Evolutionary conservation across 208 protist species (phyloP).

Genomic region (Acanthamoeba healyi): DNA sequence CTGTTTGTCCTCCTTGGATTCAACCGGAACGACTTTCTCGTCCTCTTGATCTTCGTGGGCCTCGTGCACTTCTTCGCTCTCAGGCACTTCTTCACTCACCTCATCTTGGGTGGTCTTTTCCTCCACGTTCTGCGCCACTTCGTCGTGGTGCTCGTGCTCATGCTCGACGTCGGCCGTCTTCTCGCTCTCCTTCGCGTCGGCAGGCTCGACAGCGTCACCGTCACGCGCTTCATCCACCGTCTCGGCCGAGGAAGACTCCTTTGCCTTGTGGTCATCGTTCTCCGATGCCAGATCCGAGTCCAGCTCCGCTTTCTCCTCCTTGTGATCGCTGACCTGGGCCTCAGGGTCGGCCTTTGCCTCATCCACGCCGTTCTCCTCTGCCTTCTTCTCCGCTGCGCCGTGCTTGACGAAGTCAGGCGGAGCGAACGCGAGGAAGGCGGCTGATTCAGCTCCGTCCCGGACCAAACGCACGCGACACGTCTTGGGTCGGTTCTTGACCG

Average conservation of each 20-base stretch:
- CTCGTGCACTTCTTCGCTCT: neutral
- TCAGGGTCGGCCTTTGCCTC: neutral
- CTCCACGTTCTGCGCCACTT: neutral
- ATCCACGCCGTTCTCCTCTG: neutral
- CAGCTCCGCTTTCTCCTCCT: neutral
- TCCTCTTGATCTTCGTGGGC: neutral
- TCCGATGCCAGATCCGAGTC: too few species aligned
- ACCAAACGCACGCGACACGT: neutral
- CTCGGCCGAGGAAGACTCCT: too few species aligned
- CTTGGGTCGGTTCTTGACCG: conserved; percentile 27
- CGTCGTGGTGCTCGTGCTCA: neutral
- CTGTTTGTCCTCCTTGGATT: neutral
- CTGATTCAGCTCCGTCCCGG: neutral
- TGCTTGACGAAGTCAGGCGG: neutral
- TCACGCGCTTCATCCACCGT: too few species aligned
- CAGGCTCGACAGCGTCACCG: too few species aligned
- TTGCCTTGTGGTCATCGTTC: too few species aligned
- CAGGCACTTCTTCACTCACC: too few species aligned
- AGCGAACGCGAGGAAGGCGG: conserved; percentile 9
- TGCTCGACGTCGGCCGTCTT: neutral
- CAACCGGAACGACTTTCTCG: too few species aligned
- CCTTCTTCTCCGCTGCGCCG: neutral
- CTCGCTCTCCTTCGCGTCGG: too few species aligned
- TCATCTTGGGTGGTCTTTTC: neutral
- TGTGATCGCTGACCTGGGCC: neutral